phyloP scores from a whole-genome alignment of 139 green algal genomes.

The Chlamydomonas schloesseri region DNA sequence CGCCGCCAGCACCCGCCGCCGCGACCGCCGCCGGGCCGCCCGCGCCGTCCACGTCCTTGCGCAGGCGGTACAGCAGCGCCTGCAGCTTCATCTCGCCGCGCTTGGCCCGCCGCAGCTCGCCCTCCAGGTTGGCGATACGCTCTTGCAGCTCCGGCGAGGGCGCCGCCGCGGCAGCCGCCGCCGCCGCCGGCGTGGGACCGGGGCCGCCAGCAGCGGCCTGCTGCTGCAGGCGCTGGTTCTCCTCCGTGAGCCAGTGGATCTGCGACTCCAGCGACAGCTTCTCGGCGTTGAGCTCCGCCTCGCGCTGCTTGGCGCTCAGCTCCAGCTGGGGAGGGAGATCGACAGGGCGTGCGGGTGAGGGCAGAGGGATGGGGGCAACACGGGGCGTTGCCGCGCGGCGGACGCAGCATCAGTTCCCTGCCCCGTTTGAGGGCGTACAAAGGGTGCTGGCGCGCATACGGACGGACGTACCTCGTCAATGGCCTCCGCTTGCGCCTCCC shows the following conservation, averaged over 20 bases:
- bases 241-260: conserved; percentile 71
- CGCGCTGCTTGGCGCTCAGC: conserved; percentile 75
- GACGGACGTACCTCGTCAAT: conserved; percentile 63
- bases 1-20: background rate
- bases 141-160: background rate
- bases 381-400: too few relatives aligned
- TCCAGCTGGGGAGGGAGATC: conserved; percentile 79
- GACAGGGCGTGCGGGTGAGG: too few relatives aligned
- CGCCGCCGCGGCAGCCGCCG: background rate
- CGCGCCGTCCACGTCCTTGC: conserved; percentile 69
- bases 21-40: conserved; percentile 13
- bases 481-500: conserved; percentile 42
- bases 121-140: conserved; percentile 50
- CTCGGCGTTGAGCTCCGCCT: conserved; percentile 78
- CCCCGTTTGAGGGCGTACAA: too few relatives aligned
- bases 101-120: conserved; percentile 78
- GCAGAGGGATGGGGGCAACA: too few relatives aligned
- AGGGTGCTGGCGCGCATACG: too few relatives aligned
- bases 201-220: background rate
- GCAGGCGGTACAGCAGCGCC: conserved; percentile 81
- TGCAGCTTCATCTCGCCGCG: conserved; percentile 85
- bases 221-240: conserved; percentile 62
- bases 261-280: conserved; percentile 66
- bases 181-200: background rate
- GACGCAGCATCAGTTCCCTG: too few relatives aligned